phyloP scores from a whole-genome alignment of 331 rosid species.

The Spiraea crenata region DNA sequence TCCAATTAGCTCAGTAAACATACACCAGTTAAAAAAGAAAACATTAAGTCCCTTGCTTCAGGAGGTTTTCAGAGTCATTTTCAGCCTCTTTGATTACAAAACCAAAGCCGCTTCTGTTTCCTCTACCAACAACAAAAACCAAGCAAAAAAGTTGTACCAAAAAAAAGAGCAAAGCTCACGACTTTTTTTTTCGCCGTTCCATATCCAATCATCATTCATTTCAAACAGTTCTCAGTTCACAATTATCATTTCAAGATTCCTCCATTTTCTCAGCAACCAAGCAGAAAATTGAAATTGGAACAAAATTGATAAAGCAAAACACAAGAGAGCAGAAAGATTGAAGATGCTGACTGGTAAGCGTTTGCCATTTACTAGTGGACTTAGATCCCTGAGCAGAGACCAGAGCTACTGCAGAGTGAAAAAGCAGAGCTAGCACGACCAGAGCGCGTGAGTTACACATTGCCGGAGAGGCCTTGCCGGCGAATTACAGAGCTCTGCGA shows the following conservation, averaged over 20 bases:
- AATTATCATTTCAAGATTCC: not conserved
- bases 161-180: not conserved
- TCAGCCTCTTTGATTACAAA: not conserved
- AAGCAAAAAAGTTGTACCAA: not conserved
- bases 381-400: conserved; percentile 86
- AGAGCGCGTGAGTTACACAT: conserved; percentile 68
- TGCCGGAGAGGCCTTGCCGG: too few species aligned
- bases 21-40: not conserved
- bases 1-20: not conserved
- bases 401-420: conserved; percentile 38
- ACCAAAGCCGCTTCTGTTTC: not conserved
- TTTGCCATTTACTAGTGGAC: conserved; percentile 43
- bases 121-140: not conserved
- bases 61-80: too few species aligned
- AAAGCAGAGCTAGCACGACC: conserved; percentile 33
- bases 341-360: conserved; percentile 51
- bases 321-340: conserved; percentile 2
- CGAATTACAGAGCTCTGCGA: too few species aligned
- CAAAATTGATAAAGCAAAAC: not conserved
- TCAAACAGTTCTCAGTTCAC: not conserved
- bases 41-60: not conserved
- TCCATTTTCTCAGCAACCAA: conserved; percentile 16
- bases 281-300: not conserved
- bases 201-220: not conserved
- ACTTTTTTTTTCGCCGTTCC: not conserved